Conservation (phyloP, 805 yeast species). For the Lachancea cidri region DNA sequence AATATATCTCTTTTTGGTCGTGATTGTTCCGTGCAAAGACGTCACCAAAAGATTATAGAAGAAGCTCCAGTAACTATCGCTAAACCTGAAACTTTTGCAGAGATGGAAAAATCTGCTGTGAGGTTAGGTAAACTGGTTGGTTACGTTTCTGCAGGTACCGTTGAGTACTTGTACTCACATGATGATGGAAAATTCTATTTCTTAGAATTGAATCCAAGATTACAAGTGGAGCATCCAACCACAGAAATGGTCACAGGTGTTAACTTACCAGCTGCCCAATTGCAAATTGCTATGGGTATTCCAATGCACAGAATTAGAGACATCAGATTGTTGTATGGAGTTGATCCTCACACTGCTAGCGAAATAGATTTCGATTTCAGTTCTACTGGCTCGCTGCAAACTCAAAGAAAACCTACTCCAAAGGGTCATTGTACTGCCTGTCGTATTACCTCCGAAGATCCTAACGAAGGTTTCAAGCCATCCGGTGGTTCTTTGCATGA, state of each 20-base stretch:
- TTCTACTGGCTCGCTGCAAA: conserved; percentile 59
- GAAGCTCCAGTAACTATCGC: conserved; percentile 99
- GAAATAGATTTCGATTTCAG: conserved; percentile 88
- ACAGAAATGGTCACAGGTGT: conserved; percentile 99
- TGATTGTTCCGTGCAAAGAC: conserved; percentile 99
- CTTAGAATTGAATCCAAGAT: conserved; percentile 94
- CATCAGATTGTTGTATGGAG: conserved; percentile 89
- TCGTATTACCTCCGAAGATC: conserved; percentile 98
- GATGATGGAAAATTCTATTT: conserved; percentile 93
- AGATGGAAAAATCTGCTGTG: conserved; percentile 97
- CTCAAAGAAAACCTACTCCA: conserved; percentile 91
- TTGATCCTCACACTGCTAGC: conserved; percentile 88
- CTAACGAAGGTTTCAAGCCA: conserved; percentile 98
- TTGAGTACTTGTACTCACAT: conserved; percentile 92
- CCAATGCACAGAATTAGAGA: conserved; percentile 94
- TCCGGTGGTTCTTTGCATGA: conserved; percentile 96
- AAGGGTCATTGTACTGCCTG: conserved; percentile 99
- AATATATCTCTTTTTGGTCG: conserved; percentile 96
- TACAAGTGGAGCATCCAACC: conserved; percentile 99
- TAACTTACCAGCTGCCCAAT: conserved; percentile 95
- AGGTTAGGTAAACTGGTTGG: conserved; percentile 96
- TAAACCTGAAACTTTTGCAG: conserved; percentile 71
- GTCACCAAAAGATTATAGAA: conserved; percentile 98
- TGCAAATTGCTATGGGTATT: conserved; percentile 99
- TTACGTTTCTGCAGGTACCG: conserved; percentile 98